phyloP scores from a whole-genome alignment of 1,139 yeast species.

The Yamadazyma sp. region DNA sequence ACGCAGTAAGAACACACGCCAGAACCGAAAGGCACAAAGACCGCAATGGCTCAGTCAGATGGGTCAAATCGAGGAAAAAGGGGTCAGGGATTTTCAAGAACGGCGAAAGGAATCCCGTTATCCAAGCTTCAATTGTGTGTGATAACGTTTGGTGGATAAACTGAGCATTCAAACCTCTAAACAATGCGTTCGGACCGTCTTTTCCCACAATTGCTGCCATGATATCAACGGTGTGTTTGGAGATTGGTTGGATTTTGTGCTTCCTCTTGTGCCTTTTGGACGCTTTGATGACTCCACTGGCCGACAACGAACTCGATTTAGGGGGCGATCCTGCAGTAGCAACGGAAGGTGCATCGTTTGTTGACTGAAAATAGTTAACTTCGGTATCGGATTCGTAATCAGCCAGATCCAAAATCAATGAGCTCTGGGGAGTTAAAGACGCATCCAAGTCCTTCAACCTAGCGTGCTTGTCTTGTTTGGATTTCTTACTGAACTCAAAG shows the following conservation, averaged over 20 bases:
- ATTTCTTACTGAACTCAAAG: slow-evolving; percentile 29
- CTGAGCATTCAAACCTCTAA: slow-evolving; percentile 85
- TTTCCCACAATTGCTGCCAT: slow-evolving; percentile 65
- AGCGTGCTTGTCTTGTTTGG: slow-evolving; percentile 2
- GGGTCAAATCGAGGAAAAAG: slow-evolving; percentile 77
- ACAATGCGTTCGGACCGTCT: slow-evolving; percentile 83
- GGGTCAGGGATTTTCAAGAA: slow-evolving; percentile 89
- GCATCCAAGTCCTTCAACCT: slow-evolving; percentile 1
- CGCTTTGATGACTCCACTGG: slow-evolving; percentile 4
- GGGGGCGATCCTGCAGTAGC: background rate
- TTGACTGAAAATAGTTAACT: slow-evolving; percentile 51
- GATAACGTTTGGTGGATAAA: slow-evolving; percentile 76
- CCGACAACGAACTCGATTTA: slow-evolving; percentile 7
- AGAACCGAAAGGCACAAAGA: slow-evolving; percentile 67
- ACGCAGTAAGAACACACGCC: slow-evolving; percentile 73
- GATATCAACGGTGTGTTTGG: slow-evolving; percentile 71
- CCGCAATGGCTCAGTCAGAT: slow-evolving; percentile 72
- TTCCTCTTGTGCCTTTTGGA: slow-evolving; percentile 9
- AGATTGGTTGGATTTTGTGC: slow-evolving; percentile 53
- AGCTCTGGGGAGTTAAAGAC: background rate
- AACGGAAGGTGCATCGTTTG: background rate
- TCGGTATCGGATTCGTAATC: slow-evolving; percentile 44
- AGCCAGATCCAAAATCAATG: slow-evolving; percentile 4
- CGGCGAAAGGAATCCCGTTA: slow-evolving; percentile 83
- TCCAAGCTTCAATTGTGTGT: slow-evolving; percentile 86